Evolutionary conservation across 2,329 filamentous ascomycete species (phyloP), one percentile per base, ranked within the genome.

Genomic region (Penicillium sp.): DNA sequence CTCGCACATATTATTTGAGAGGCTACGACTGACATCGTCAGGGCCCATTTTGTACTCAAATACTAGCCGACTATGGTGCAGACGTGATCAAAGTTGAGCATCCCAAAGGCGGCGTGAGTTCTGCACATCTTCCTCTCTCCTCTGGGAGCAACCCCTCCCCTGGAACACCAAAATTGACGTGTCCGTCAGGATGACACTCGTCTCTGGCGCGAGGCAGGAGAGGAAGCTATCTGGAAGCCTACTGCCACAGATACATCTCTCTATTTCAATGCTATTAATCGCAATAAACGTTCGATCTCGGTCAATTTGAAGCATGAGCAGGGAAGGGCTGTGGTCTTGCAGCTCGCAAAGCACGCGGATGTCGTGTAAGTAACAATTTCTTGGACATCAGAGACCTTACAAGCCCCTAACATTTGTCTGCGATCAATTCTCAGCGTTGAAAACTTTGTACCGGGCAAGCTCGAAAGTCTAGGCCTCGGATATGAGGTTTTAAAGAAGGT

Each of bases 1-100:
- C 7, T 6, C 4, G 12, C 12, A 45, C 12, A 19, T 12, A 13
- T 26, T 0, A 7, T 10, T 13, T 8, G 7, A 8, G 17, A 19
- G 7, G 24, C 17, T 12, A 5, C 13, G 24, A 35, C 49, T 42
- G 24, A 58, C 42, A 33, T 22, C 6, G 4, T 35, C 38, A 75
- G 76, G 77, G 72, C 0, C 76, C 76, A 0, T 79, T 76, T 47
- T 79, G 77, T 40, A 78, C 76, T 4, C 78, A 81, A 55, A 80
- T 82, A n/a, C 74, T 82, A 3, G 80, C 79, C 24, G 80, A 82
- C 57, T 80, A 81, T 53, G 79, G 80, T 0, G 80, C 80, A 0
- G 74, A 78, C 22, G 76, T 82, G 0, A 75, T 82, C 47, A 73
- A 73, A 47, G 59, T 72, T 49, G 80, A 82, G 59, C 72, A 80